A percentile compares a stretch with the other conserved stretches of the same genome.
These are phyloP conservation scores for Didymella glomerata DNA, from an alignment of 2,329 filamentous ascomycete genomes.

Conservation along the genomic window DNA sequence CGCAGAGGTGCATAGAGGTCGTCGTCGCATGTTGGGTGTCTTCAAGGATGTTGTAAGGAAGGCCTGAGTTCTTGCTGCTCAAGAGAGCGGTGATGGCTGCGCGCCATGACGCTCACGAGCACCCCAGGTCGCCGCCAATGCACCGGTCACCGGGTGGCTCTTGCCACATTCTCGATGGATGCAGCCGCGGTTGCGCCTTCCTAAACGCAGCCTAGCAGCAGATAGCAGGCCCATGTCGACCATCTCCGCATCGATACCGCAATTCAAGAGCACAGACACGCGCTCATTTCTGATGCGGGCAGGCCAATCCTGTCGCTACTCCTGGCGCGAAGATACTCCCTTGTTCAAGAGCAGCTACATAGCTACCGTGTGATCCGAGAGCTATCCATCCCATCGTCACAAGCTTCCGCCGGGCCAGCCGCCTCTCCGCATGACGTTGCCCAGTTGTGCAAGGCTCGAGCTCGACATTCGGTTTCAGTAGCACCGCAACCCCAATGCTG, in stretches of 20 bases:
- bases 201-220: slow-evolving; percentile 18
- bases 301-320: neutral
- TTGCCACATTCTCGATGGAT: neutral
- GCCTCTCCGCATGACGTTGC: slow-evolving; percentile 48
- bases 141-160: slow-evolving; percentile 9
- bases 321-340: neutral
- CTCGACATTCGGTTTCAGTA: slow-evolving; percentile 34
- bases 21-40: slow-evolving; percentile 38
- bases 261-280: slow-evolving; percentile 17
- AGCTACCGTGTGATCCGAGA: neutral
- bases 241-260: slow-evolving; percentile 20
- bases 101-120: slow-evolving; percentile 22
- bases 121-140: slow-evolving; percentile 10
- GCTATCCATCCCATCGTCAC: slow-evolving; percentile 7
- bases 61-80: slow-evolving; percentile 9
- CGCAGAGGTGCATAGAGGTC: slow-evolving; percentile 59
- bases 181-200: slow-evolving; percentile 13
- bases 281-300: slow-evolving; percentile 1
- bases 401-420: slow-evolving; percentile 24
- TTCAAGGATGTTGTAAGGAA: neutral
- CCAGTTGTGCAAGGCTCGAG: slow-evolving; percentile 27
- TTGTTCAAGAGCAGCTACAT: neutral
- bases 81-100: slow-evolving; percentile 3
- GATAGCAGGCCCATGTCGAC: slow-evolving; percentile 18
- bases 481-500: slow-evolving; percentile 34